Evolutionary conservation across 805 yeast species (phyloP).

Genomic region (Candida chauliodis): DNA sequence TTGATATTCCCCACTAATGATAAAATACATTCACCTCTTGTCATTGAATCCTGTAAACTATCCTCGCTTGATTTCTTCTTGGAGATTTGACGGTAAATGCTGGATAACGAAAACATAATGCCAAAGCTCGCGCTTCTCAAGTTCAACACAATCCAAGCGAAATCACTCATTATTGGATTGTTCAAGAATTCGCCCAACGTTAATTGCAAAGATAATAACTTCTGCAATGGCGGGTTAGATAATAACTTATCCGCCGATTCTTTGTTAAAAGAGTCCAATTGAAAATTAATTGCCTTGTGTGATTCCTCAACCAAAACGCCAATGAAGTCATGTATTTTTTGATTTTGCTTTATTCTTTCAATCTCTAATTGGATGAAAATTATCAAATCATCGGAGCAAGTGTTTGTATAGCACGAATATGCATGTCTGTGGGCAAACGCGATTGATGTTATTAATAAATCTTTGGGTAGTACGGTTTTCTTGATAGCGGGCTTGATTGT

Average conservation of each 20-base stretch:
- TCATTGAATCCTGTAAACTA: conserved; percentile 48
- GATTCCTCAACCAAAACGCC: conserved; percentile 55
- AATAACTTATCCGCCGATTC: conserved; percentile 76
- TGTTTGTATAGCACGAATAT: conserved; percentile 62
- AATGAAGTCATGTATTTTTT: conserved; percentile 26
- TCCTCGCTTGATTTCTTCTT: conserved; percentile 55
- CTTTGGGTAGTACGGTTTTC: conserved; percentile 20
- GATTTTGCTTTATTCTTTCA: conserved; percentile 14
- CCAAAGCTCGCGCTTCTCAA: conserved; percentile 71
- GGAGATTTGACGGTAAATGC: conserved; percentile 62
- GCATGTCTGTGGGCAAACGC: conserved; percentile 68
- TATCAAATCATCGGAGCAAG: conserved; percentile 67
- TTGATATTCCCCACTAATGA: conserved; percentile 70
- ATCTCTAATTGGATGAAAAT: conserved; percentile 52
- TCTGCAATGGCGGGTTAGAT: conserved; percentile 77
- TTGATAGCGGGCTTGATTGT: conserved; percentile 20
- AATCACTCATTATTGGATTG: conserved; percentile 37
- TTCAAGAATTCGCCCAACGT: conserved; percentile 48
- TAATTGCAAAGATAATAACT: conserved; percentile 65
- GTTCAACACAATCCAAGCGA: conserved; percentile 65
- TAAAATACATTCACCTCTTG: conserved; percentile 61
- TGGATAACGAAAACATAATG: conserved; percentile 56
- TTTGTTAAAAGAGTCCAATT: conserved; percentile 57
- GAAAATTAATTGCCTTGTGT: conserved; percentile 72
- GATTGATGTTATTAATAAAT: conserved; percentile 45